A percentile compares a stretch with the other conserved stretches of the same genome.
Evolutionary conservation across 768 basidiomycete species (phyloP).

Genomic region (Pisolithus marmoratus): DNA sequence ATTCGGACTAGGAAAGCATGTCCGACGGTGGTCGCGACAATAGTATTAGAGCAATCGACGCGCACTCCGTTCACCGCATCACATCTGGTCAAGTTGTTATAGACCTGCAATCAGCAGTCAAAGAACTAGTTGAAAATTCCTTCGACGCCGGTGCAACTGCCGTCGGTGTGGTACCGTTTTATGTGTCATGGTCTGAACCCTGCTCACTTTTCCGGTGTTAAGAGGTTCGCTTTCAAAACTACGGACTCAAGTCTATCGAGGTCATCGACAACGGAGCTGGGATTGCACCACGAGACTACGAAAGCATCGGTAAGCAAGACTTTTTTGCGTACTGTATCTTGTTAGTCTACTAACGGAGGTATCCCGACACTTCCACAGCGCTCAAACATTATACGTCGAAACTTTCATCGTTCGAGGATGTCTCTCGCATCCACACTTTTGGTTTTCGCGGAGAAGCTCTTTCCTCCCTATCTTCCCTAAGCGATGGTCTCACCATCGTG

Average conservation of each 20-base stretch:
- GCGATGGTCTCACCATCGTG: constrained; percentile 59
- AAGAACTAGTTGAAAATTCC: constrained; percentile 95
- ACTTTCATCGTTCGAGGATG: constrained; percentile 66
- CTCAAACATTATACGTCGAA: constrained; percentile 96
- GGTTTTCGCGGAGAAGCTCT: constrained; percentile 97
- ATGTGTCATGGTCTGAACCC: background rate
- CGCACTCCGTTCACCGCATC: constrained; percentile 75
- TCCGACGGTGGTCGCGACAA: background rate
- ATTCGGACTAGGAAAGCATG: background rate
- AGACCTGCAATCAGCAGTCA: constrained; percentile 89
- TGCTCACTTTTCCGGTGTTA: constrained; percentile 1
- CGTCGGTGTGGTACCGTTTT: constrained; percentile 53
- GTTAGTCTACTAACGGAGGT: background rate
- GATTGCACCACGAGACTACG: constrained; percentile 71
- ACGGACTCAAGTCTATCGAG: constrained; percentile 78
- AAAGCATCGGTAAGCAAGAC: constrained; percentile 58
- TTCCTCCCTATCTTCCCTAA: constrained; percentile 85
- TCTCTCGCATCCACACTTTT: constrained; percentile 71
- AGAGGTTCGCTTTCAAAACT: constrained; percentile 90
- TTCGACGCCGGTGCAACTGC: constrained; percentile 86
- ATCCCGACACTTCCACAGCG: constrained; percentile 36
- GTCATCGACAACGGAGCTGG: constrained; percentile 92
- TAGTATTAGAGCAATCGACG: constrained; percentile 59
- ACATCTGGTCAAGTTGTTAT: constrained; percentile 94
- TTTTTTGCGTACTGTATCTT: background rate